phyloP scores from a whole-genome alignment of 1,284 basidiomycete species.

The Uromyces viciae-fabae region DNA sequence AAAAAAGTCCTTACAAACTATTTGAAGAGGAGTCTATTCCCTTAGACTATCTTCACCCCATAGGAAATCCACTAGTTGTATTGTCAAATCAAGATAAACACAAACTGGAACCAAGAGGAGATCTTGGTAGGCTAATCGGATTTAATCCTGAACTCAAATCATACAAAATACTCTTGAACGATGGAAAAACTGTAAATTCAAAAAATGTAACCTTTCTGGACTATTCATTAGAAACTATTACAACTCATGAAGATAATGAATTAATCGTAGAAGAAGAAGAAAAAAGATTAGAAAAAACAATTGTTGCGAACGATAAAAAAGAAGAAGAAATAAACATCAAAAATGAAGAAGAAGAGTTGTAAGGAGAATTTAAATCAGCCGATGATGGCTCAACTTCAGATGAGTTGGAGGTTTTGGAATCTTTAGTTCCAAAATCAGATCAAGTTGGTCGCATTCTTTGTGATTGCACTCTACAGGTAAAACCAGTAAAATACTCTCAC shows the following conservation, averaged over 20 bases:
- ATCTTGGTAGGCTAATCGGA: not conserved
- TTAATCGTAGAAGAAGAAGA: not conserved
- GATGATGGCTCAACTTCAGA: not conserved
- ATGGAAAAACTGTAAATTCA: not conserved
- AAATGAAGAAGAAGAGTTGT: not conserved
- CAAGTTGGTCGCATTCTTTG: not conserved
- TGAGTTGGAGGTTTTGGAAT: not conserved
- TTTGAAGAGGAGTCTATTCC: not conserved
- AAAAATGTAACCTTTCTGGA: not conserved
- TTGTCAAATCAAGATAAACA: not conserved
- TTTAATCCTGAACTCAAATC: constrained; percentile 4
- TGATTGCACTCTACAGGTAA: not conserved
- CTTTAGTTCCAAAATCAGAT: not conserved
- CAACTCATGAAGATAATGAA: not conserved
- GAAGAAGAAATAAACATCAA: not conserved
- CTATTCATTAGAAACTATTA: not conserved
- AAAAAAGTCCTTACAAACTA: constrained; percentile 5
- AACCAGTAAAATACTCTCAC: not conserved
- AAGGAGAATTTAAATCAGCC: not conserved
- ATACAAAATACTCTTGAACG: not conserved
- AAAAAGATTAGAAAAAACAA: not conserved
- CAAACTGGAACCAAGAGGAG: not conserved
- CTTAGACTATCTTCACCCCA: not conserved
- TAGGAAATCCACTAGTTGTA: not conserved
- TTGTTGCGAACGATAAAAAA: not conserved